Base-by-base conservation (phyloP, 768 basidiomycete genomes). In the Candolleomyces efflorescens region DNA sequence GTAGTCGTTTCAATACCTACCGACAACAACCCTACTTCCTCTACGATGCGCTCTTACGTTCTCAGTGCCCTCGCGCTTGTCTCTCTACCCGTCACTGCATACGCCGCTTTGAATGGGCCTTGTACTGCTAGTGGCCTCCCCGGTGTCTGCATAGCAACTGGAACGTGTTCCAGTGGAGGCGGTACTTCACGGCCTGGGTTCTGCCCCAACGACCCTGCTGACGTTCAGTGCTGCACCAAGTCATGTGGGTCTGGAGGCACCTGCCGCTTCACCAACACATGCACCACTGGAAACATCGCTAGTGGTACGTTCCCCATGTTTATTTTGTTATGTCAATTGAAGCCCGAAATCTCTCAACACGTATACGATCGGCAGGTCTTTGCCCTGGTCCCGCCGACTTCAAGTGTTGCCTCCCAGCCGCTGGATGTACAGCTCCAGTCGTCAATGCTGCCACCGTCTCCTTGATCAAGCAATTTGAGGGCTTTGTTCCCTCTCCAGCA, bases 401-500 rank as follows among this genome's bases (percentile, higher is more conserved):
- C 63, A 63, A 61, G 17, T 71, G 69, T 53, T 69, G 68, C 51
- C 58, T 71, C 20, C 63, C 68, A 0, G 59, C 48, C 4, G 53
- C 63, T 2, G 24, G 55, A 15, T 57, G 67, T 44, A 49, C 54
- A 10, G 49, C 65, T 1, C 62, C 67, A 3, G 32, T 61, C 10
- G 68, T 71, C 45, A 73, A 72, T 60, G 56, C 56, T 44, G 69
- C 69, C 15, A 72, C 71, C 2, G 45, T 72, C 55, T 59, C 59
- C 24, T 55, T 69, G 27, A 71, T 73, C 60, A 72, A 73, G 47
- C 15, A 56, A 13, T 72, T 64, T 49, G 72, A 73, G 65, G 71
- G 72, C n/a, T 74, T 74, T 58, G 73, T 74, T 17, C 24, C 69
- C 18, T 60, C 60, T 18, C 73, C 73, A 20, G 63, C 64, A 18